A percentile compares a stretch with the other conserved stretches of the same genome.
These are phyloP conservation scores for Trichoderma arundinaceum DNA, from an alignment of 2,329 filamentous ascomycete genomes.

Conservation along the genomic window DNA sequence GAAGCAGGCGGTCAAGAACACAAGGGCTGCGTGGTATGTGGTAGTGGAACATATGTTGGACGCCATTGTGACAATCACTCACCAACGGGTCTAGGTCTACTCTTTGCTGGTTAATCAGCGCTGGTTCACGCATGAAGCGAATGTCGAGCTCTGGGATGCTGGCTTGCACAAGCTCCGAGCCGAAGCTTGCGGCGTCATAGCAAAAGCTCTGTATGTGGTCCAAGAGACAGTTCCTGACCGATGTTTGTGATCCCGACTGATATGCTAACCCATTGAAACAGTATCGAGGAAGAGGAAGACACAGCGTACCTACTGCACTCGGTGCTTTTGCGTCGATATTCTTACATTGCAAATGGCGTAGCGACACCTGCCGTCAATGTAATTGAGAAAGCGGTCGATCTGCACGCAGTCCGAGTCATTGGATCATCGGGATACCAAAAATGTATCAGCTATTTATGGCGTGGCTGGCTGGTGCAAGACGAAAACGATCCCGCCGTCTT, in stretches of 20 bases:
- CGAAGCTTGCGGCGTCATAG: slow-evolving; percentile 86
- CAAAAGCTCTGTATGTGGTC: slow-evolving; percentile 70
- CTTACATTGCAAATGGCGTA: slow-evolving; percentile 73
- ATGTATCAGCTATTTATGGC: slow-evolving; percentile 91
- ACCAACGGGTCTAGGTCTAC: slow-evolving; percentile 59
- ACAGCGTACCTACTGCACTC: slow-evolving; percentile 77
- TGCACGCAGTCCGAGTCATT: slow-evolving; percentile 88
- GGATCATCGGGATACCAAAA: slow-evolving; percentile 95
- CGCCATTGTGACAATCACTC: background rate
- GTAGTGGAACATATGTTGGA: background rate
- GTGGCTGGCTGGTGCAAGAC: slow-evolving; percentile 95
- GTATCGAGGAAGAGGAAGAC: slow-evolving; percentile 86
- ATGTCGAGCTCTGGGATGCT: slow-evolving; percentile 88
- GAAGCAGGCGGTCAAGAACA: slow-evolving; percentile 80
- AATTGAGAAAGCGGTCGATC: slow-evolving; percentile 89
- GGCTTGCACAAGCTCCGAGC: slow-evolving; percentile 81
- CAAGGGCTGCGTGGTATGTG: slow-evolving; percentile 70
- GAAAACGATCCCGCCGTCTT: slow-evolving; percentile 90
- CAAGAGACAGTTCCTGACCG: background rate
- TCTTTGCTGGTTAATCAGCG: slow-evolving; percentile 74
- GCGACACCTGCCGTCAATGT: slow-evolving; percentile 81
- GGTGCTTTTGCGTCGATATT: slow-evolving; percentile 86
- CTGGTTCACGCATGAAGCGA: slow-evolving; percentile 80
- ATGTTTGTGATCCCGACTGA: background rate
- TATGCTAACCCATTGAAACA: slow-evolving; percentile 40